Evolutionary conservation across 1,284 basidiomycete species (phyloP).

Genomic region (Ceratobasidium sp.): DNA sequence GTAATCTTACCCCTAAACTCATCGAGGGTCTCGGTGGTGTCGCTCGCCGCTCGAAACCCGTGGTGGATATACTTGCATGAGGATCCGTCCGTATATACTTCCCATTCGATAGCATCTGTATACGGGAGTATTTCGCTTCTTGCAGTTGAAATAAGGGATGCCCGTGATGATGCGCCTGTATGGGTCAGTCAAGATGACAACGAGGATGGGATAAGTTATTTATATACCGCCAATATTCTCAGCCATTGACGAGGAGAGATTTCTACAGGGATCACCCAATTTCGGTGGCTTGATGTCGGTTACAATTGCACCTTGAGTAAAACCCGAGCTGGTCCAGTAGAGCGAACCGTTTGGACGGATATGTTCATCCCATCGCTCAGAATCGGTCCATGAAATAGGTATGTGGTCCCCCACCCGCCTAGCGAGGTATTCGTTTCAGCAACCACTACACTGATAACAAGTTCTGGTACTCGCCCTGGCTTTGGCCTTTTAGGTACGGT

Average conservation of each 20-base stretch:
- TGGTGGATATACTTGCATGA: slow-evolving; percentile 22
- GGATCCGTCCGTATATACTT: slow-evolving; percentile 12
- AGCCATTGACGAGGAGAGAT: too few species aligned
- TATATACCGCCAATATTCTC: too few species aligned
- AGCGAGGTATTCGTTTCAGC: too few species aligned
- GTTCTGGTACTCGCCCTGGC: too few species aligned
- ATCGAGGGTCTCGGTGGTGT: neutral
- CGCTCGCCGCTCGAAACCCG: slow-evolving; percentile 3
- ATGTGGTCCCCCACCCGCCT: too few species aligned
- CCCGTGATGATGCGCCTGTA: neutral
- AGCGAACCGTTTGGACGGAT: slow-evolving; percentile 24
- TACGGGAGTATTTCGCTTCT: neutral
- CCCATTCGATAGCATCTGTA: slow-evolving; percentile 10
- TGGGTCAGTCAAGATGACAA: neutral
- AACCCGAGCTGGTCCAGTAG: slow-evolving; percentile 18
- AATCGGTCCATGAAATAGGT: neutral
- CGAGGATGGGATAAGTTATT: too few species aligned
- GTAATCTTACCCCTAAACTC: neutral
- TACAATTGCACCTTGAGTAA: neutral
- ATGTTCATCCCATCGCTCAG: neutral
- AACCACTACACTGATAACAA: too few species aligned
- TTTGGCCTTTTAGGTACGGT: too few species aligned
- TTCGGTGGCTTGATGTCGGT: slow-evolving; percentile 19
- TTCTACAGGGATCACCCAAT: too few species aligned
- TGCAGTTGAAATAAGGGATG: neutral